A percentile compares a stretch with the other conserved stretches of the same genome.
These are phyloP conservation scores for Tylopilus cervinicoccineus DNA, from an alignment of 768 basidiomycete genomes.

Conservation along the genomic window DNA sequence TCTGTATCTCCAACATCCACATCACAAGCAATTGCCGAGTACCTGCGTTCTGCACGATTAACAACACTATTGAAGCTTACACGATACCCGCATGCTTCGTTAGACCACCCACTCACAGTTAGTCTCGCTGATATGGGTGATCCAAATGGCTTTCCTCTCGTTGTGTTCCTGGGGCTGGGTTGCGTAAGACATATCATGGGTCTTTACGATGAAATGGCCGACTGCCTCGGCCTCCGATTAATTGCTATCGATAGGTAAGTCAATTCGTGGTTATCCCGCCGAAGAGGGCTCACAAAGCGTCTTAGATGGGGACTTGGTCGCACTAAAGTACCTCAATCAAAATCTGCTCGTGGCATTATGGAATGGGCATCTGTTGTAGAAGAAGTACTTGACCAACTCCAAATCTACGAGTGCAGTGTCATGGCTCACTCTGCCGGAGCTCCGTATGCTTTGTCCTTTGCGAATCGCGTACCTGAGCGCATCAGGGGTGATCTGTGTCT, in stretches of 20 bases:
- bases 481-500: constrained; percentile 83
- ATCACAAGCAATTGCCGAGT: constrained; percentile 77
- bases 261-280: background rate
- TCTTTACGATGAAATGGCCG: constrained; percentile 94
- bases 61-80: constrained; percentile 80
- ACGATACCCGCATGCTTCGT: constrained; percentile 74
- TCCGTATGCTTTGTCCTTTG: constrained; percentile 89
- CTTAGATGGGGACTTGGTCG: constrained; percentile 88
- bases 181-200: constrained; percentile 95
- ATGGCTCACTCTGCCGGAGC: constrained; percentile 96
- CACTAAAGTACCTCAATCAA: constrained; percentile 63
- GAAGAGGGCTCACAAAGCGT: constrained; percentile 11
- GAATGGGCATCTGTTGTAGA: constrained; percentile 92
- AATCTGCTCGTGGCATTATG: constrained; percentile 72
- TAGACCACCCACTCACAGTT: constrained; percentile 70
- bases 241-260: constrained; percentile 90
- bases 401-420: constrained; percentile 76
- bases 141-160: constrained; percentile 78
- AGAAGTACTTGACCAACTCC: constrained; percentile 80
- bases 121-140: constrained; percentile 93
- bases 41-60: constrained; percentile 80
- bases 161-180: constrained; percentile 91
- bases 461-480: constrained; percentile 68
- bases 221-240: constrained; percentile 76
- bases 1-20: constrained; percentile 48